Base-by-base conservation (phyloP, 768 basidiomycete genomes). In the Imleria badia region DNA sequence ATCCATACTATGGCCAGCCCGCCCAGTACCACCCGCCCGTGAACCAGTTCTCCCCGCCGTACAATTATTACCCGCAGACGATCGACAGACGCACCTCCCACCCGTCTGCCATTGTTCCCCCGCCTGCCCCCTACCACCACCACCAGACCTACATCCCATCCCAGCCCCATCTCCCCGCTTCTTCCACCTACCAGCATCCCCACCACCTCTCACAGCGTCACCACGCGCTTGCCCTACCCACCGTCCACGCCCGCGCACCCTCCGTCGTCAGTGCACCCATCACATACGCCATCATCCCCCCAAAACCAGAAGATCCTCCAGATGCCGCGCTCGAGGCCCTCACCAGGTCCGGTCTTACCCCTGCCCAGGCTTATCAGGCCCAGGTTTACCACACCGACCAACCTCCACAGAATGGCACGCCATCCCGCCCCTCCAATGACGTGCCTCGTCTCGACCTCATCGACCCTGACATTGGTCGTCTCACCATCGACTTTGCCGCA, bases 311-410 rank as follows among this genome's bases (percentile, higher is more conserved):
- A 56, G 80, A 82, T 60, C 76, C 77, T 41, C 75, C 78, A 62
- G 81, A 81, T 68, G 66, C 74, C 9, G 64, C 63, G 42, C 74
- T 75, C 57, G 81, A 83, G 56, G 69, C 70, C 22, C 61, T 75
- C 43, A 72, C 76, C 17, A 76, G 73, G 51, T 73, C 78, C 34
- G 84, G 83, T 4, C 78, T 90, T 48, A 87, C 88, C 5, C 83
- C 87, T 41, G 86, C 88, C 11, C 90, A 92, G 68, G 85, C 87
- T 34, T 91, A 91, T 73, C 91, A 90, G 64, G 83, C 85, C 9
- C 87, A 91, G 68, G 78, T 89, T 43, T 84, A 84, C 62, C 72
- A 71, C 54, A 81, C 77, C 62, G 76, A 69, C 52, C 73, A 78
- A 39, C 63, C 71, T 60, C 51, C 62, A 52, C 72, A 51, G 56